Evolutionary conservation across 306 rosid species (phyloP), one percentile per base, ranked within the genome.

Genomic region (Ammopiptanthus mongolicus): DNA sequence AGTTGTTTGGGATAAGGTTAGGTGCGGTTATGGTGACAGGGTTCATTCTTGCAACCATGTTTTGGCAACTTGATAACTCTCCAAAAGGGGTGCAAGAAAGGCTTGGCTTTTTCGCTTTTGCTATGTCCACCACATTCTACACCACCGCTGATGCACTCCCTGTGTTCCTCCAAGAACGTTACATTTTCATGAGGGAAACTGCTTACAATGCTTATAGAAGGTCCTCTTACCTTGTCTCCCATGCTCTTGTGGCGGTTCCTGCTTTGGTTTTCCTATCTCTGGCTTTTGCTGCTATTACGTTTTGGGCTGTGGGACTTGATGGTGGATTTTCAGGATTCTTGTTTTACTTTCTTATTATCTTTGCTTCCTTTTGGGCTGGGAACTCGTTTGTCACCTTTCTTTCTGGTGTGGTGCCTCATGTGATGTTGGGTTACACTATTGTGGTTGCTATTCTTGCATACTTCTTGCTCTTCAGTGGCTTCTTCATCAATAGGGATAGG

Each of bases 101-200:
- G 11, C 70, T 96, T 0, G 99, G 99, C 0, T 96, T 96, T 80
- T 85, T 92, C 76, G 98, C 99, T 0, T 96, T 96, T 50, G 99
- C 99, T 1, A 96, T 96, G 99, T 96, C 99, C 39, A 96, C 99
- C 3, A 92, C 99, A 0, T 95, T 87, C 86, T 95, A 95, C 82
- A 90, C 98, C 8, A 92, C 98, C 3, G 97, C 99, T 0, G 97
- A 95, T 66, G 98, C 99, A 4, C 86, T 95, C 1, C 99, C 99
- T 0, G 93, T 92, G 2, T 95, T 95, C 68, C 97, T 95, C 4
- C 99, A 95, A 74, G 97, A 95, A 8, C 87, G 99, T 0, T 89
- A 84, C 86, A 89, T 95, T 53, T 95, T 95, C 93, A 85, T 95
- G 96, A 80, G 99, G 15, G 99, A 95, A 59, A 95, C 98, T 0